Evolutionary conservation across 2,329 filamentous ascomycete species (phyloP), one percentile per base, ranked within the genome.

Genomic region (Akanthomyces lecanii): DNA sequence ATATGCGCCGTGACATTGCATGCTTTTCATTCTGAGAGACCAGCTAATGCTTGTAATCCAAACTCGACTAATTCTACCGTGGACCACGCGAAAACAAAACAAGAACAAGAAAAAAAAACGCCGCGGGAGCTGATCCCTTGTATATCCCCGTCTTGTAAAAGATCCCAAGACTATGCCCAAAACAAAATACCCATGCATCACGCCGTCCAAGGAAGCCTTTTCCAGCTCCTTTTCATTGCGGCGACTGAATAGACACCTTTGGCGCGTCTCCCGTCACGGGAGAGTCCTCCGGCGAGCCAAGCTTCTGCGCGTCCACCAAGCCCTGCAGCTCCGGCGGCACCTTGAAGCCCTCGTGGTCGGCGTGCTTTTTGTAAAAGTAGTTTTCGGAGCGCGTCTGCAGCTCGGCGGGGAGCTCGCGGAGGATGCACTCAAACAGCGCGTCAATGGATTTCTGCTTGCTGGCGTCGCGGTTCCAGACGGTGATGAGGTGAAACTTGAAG

Each of bases 381-480:
- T 85, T 86, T 64, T 88, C 85, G 53, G 83, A 71, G 78, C 89
- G 89, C 45, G 91, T 91, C 64, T 81, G 81, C 67, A 96, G 78
- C 72, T 95, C 90, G 1, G 82, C 78, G 6, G 89, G 89, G 36
- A 97, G 79, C 67, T 90, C 85, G 58, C 88, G 84, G 54, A 96
- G 79, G 59, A 97, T 87, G 54, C 86, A 89, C 66, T 85, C 79
- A 55, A 93, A 82, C 64, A 97, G 82, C 66, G 81, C 85, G 72
- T 94, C 87, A 68, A 95, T 85, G 6, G 92, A 95, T 68, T 85
- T 86, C 71, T 91, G 82, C 76, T 95, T 92, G 65, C 86, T 88
- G 25, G 88, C 88, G 71, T 96, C 90, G 66, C 95, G 91, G 78
- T 97, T 95, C 94, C 94, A 98, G 71, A 98, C 85, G 69, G 90